phyloP scores from a whole-genome alignment of 116 monocot genomes.

The Papilionanthe hybrid region DNA sequence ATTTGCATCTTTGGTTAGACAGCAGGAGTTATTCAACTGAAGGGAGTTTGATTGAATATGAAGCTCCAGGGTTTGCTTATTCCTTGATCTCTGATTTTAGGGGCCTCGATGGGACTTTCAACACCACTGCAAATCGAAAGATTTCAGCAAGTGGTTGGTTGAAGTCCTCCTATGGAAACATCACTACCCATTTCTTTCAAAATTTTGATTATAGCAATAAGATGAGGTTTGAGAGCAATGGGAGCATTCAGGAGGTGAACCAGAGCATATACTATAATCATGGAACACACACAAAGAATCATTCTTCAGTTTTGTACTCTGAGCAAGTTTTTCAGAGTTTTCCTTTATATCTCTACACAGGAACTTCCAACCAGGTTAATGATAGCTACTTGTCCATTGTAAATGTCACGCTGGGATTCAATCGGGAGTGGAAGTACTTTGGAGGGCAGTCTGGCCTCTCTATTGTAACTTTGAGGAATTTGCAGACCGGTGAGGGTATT shows the following conservation, averaged over 20 bases:
- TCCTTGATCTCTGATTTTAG: constrained; percentile 23
- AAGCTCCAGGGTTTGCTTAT: constrained; percentile 6
- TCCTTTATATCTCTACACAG: constrained; percentile 29
- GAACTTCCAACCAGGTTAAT: constrained; percentile 17
- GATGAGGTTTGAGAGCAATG: constrained; percentile 26
- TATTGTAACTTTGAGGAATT: constrained; percentile 17
- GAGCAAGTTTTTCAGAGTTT: constrained; percentile 26
- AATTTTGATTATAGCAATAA: constrained; percentile 22
- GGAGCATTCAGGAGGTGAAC: constrained; percentile 34
- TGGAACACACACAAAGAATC: constrained; percentile 20
- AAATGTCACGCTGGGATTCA: constrained; percentile 23
- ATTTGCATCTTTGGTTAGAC: constrained; percentile 51
- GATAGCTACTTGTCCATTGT: constrained; percentile 25
- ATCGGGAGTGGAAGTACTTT: constrained; percentile 20
- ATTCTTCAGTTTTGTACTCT: constrained; percentile 20
- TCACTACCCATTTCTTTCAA: constrained; percentile 39
- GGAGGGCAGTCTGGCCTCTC: constrained; percentile 23
- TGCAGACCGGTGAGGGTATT: constrained; percentile 23
- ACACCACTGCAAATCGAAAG: constrained; percentile 20
- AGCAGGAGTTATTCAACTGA: constrained; percentile 18
- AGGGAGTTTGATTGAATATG: constrained; percentile 25
- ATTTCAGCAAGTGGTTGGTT: constrained; percentile 34
- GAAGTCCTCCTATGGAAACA: constrained; percentile 38
- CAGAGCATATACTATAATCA: constrained; percentile 31
- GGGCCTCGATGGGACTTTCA: constrained; percentile 33